Evolutionary conservation across 805 yeast species (phyloP), one percentile per base, ranked within the genome.

Genomic region (Jamesozyma piceae): DNA sequence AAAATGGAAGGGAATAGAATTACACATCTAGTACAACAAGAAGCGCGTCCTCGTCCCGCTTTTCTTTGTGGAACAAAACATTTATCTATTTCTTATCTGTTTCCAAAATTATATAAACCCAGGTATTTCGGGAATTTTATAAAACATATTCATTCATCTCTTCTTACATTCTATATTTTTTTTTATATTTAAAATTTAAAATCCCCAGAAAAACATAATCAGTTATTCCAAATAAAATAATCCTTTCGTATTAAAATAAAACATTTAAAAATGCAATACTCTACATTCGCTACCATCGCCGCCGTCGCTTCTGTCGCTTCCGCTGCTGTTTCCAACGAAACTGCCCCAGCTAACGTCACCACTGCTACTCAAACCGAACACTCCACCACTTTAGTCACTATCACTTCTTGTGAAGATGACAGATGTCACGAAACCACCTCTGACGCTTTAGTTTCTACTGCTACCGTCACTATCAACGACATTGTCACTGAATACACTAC

Each of bases 271-370:
- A 66, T 65, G 70, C 66, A 65, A 60, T 63, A 64, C 64, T 60
- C 69, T 44, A 64, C 65, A 53, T 55, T 64, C 61, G 66, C 65
- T 42, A 43, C 63, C 41, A 53, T 61, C 47, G 66, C 65, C 41
- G 63, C 66, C 47, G 49, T 55, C 49, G 61, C 64, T 43, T 55
- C 64, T 40, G 53, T 49, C 46, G 65, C 64, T 44, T 13, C 37
- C 22, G 57, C 64, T 39, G 51, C 51, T 46, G 62, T 63, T 42
- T 21, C 61, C 35, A 47, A 48, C 44, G 54, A 57, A 48, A 49
- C 61, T 35, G 54, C 54, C 46, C 52, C 53, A 36, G 35, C 54
- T 43, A 54, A 54, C 46, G 51, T 47, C 35, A 52, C 58, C 51
- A 45, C 57, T 31, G 54, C 46, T 37, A 49, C 55, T 33, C 54